phyloP scores from a whole-genome alignment of 1,284 basidiomycete species.

The Naganishia albida region DNA sequence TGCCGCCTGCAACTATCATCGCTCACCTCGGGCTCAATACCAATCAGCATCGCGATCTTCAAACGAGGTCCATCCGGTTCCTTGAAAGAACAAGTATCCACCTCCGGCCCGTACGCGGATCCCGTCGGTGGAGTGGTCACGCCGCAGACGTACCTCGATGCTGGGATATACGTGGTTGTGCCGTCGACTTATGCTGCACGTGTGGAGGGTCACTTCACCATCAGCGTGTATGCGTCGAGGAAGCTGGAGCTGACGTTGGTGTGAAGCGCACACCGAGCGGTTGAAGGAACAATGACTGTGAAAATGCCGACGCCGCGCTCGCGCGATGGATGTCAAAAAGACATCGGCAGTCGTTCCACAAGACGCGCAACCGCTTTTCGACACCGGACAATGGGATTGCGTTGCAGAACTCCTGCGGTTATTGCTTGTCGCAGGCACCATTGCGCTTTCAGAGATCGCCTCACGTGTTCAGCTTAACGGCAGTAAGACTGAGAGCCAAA shows the following conservation, averaged over 20 bases:
- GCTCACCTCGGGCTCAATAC: constrained; percentile 31
- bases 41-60: constrained; percentile 54
- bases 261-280: not conserved
- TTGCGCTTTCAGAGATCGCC: no score
- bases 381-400: no score
- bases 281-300: no score
- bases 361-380: no score
- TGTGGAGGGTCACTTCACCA: constrained; percentile 61
- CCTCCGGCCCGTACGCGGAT: constrained; percentile 77
- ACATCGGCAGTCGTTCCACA: no score
- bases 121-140: constrained; percentile 68
- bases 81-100: constrained; percentile 60
- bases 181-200: constrained; percentile 71
- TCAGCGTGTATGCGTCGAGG: constrained; percentile 58
- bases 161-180: constrained; percentile 70
- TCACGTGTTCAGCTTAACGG: no score
- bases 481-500: no score
- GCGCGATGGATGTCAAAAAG: no score
- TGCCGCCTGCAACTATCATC: constrained; percentile 33
- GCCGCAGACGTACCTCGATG: constrained; percentile 58
- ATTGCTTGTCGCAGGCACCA: no score
- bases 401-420: no score
- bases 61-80: constrained; percentile 36
- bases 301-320: no score
- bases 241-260: constrained; percentile 20